A percentile compares a stretch with the other conserved stretches of the same genome.
Conservation (phyloP, 768 basidiomycete species). For the Stropharia rugosoannulata region DNA sequence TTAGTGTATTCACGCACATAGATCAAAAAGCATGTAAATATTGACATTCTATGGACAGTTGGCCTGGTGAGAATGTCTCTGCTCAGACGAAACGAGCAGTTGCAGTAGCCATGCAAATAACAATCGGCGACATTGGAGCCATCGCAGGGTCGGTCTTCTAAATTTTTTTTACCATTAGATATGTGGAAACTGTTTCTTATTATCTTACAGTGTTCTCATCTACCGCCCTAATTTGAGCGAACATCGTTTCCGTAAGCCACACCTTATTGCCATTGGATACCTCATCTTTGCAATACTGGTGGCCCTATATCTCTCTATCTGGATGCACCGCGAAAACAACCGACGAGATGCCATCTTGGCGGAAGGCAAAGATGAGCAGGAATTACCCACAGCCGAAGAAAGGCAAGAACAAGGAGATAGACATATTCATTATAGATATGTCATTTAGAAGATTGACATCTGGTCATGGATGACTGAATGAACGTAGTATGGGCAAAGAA, state of each 20-base stretch:
- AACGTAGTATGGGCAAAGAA: not conserved
- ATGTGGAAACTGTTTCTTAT: not conserved
- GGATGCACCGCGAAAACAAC: slow-evolving; percentile 51
- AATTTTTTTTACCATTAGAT: not conserved
- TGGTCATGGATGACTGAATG: not conserved
- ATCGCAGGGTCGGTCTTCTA: slow-evolving; percentile 41
- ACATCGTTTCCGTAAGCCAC: slow-evolving; percentile 51
- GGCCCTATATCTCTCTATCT: slow-evolving; percentile 41
- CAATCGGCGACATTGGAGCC: slow-evolving; percentile 60
- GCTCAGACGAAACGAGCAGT: slow-evolving; percentile 66
- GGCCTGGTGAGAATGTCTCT: slow-evolving; percentile 69
- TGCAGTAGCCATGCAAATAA: slow-evolving; percentile 63
- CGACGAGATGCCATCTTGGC: slow-evolving; percentile 33
- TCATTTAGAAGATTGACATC: slow-evolving; percentile 23
- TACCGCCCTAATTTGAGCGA: slow-evolving; percentile 49
- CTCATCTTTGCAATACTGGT: slow-evolving; percentile 45
- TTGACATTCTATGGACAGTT: slow-evolving; percentile 27
- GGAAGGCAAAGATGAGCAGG: slow-evolving; percentile 21
- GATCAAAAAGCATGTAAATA: not conserved
- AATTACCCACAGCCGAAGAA: slow-evolving; percentile 20
- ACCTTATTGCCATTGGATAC: slow-evolving; percentile 62
- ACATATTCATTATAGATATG: slow-evolving; percentile 39
- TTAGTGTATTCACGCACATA: slow-evolving; percentile 12
- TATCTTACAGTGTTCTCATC: slow-evolving; percentile 42
- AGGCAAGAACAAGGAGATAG: slow-evolving; percentile 36